Conservation (phyloP, 306 rosid species). For the Crataegus laevigata region DNA sequence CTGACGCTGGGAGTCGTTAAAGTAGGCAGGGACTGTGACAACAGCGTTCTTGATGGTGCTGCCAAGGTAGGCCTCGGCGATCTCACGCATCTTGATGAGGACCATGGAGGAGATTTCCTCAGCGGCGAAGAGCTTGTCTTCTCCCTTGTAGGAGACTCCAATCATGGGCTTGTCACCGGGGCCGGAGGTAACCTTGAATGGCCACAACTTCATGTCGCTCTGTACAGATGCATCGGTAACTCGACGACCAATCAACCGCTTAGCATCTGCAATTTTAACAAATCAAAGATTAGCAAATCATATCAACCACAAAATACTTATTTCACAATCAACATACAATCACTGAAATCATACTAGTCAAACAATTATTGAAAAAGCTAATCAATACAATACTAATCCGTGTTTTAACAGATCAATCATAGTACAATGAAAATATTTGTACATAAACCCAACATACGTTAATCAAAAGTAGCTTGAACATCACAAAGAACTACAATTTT, state of each 20-base stretch:
- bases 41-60: conserved; percentile 48
- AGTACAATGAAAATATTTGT: no score
- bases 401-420: not conserved
- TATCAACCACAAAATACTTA: not conserved
- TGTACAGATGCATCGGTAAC: conserved; percentile 52
- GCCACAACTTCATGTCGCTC: conserved; percentile 63
- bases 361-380: not conserved
- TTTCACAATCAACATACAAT: not conserved
- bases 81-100: conserved; percentile 64
- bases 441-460: no score
- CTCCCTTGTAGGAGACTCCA: conserved; percentile 51
- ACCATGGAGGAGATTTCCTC: conserved; percentile 68
- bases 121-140: conserved; percentile 56
- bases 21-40: conserved; percentile 66
- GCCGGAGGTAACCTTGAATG: conserved; percentile 47
- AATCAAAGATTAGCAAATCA: not conserved
- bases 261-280: conserved; percentile 33
- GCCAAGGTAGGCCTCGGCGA: conserved; percentile 67
- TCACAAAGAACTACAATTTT: no score
- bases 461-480: no score
- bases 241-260: conserved; percentile 63
- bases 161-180: conserved; percentile 66
- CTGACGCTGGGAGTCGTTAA: conserved; percentile 62
- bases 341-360: not conserved
- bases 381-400: not conserved